Base-by-base conservation (phyloP, 2,329 filamentous ascomycete genomes). In the Polytolypa hystricis region DNA sequence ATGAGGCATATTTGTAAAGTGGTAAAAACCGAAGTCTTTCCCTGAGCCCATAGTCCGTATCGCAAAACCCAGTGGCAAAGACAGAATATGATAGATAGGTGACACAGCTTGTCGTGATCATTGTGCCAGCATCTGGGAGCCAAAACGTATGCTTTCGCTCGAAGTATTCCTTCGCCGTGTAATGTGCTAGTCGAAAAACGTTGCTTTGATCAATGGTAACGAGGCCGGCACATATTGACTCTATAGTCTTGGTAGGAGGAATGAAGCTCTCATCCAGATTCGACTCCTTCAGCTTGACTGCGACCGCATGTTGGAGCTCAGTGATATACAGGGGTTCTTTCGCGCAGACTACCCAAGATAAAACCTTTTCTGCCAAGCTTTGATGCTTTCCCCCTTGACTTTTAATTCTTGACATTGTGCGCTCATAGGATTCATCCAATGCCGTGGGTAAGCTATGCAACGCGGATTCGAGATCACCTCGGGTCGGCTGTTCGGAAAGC, bases 161-260 rank as follows among this genome's bases (percentile, higher is more conserved):
- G 28, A 70, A 57, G 43, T 65, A 71, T 26, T 68, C 56, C 29
- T 68, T 60, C 1, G 64, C 53, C 0, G 67, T 69, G 37, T 65
- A 64, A 42, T 71, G 66, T 3, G 66, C 61, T 0, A 70, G 42
- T 3, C 62, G 54, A 8, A 69, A 48, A 17, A 60, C 49, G 12
- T 50, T 32, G 32, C 52, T 67, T 30, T 58, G 39, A 23, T 69
- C 62, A 2, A 65, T 26, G 0, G 54, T 60, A 2, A 70, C 57
- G 7, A 71, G 35, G 0, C 66, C 65, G 20, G 55, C 57, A 39
- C 64, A 70, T 2, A 52, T 48, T 3, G 15, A 19, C 10, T 20
- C 4, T 11, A 21, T 19, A 9, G 1, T n/a, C 21, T 32, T 19
- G 9, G 16, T 11, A n/a, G 19, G 17, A 5, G 30, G 4, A 7